phyloP scores from a whole-genome alignment of 805 yeast genomes.

The Suhomyces pyralidae region DNA sequence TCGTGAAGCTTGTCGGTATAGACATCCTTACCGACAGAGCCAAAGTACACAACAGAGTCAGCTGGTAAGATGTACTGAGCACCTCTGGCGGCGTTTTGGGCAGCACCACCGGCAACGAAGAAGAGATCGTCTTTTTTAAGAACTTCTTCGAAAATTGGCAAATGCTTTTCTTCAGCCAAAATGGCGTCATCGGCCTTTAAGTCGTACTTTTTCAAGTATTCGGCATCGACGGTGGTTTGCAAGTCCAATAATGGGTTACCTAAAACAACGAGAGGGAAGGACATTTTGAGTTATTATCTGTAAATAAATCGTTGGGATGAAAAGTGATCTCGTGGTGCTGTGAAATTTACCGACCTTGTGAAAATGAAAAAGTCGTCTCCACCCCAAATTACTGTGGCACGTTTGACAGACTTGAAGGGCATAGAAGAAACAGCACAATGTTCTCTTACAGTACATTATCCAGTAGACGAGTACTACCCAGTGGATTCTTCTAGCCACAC shows the following conservation, averaged over 20 bases:
- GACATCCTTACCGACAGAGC: constrained; percentile 92
- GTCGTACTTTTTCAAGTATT: constrained; percentile 73
- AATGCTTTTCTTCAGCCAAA: constrained; percentile 76
- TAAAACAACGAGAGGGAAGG: constrained; percentile 72
- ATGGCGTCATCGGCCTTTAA: constrained; percentile 94
- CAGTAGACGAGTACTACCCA: not conserved
- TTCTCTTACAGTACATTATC: not conserved
- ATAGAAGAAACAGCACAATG: not conserved
- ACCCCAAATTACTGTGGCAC: not conserved
- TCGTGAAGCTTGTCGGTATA: constrained; percentile 74
- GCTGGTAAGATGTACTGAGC: constrained; percentile 89
- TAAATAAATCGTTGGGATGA: not conserved
- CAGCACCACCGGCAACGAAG: constrained; percentile 97
- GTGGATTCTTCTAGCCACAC: not conserved
- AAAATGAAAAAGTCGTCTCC: not conserved
- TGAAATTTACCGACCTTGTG: not conserved
- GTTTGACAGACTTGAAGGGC: not conserved
- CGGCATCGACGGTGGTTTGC: constrained; percentile 70
- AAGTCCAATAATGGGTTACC: constrained; percentile 92
- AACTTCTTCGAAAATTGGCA: constrained; percentile 82
- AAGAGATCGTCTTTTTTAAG: constrained; percentile 57
- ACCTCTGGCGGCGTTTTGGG: constrained; percentile 98
- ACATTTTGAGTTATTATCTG: constrained; percentile 32
- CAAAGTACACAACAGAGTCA: constrained; percentile 85
- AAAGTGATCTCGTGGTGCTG: not conserved